A percentile compares a stretch with the other conserved stretches of the same genome.
Conservation (phyloP, 164 flowering plant genomes). For the Sextonia rubra region DNA sequence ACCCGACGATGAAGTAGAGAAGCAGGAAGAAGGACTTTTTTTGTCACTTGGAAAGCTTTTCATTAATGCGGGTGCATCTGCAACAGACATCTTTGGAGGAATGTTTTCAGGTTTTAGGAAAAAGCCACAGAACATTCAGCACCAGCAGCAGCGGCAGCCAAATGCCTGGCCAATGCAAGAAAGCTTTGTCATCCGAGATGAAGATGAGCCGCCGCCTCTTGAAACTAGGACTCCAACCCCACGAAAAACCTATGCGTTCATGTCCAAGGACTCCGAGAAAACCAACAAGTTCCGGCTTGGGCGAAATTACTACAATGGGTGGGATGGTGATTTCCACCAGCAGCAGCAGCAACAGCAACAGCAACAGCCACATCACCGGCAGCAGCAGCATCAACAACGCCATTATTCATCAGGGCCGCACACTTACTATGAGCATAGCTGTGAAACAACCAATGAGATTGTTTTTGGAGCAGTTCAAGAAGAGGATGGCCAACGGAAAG, state of each 20-base stretch:
- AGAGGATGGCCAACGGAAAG: conserved; percentile 34
- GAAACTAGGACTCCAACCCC: conserved; percentile 80
- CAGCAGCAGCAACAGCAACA: conserved; percentile 10
- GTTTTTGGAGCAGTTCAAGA: conserved; percentile 91
- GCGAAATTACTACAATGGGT: conserved; percentile 45
- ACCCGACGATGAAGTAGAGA: conserved; percentile 51
- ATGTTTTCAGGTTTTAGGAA: conserved; percentile 51
- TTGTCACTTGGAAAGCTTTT: conserved; percentile 56
- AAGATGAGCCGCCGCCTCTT: conserved; percentile 78
- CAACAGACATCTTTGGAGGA: conserved; percentile 54
- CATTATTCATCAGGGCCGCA: conserved; percentile 51
- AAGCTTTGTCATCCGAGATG: conserved; percentile 71
- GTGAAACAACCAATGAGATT: conserved; percentile 60
- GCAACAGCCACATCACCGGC: conserved; percentile 20
- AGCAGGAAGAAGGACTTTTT: conserved; percentile 48
- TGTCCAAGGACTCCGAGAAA: conserved; percentile 73
- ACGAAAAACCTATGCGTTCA: conserved; percentile 75
- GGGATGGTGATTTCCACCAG: conserved; percentile 49
- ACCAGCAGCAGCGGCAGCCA: conserved; percentile 23
- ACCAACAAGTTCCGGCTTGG: conserved; percentile 60
- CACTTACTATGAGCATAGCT: conserved; percentile 64
- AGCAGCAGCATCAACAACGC: conserved; percentile 8
- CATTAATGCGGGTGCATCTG: conserved; percentile 36
- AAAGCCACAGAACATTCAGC: conserved; percentile 30
- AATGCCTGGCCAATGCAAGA: conserved; percentile 78